Evolutionary conservation across 1,284 basidiomycete species (phyloP), one percentile per base, ranked within the genome.

Genomic region (Fistulina hepatica): DNA sequence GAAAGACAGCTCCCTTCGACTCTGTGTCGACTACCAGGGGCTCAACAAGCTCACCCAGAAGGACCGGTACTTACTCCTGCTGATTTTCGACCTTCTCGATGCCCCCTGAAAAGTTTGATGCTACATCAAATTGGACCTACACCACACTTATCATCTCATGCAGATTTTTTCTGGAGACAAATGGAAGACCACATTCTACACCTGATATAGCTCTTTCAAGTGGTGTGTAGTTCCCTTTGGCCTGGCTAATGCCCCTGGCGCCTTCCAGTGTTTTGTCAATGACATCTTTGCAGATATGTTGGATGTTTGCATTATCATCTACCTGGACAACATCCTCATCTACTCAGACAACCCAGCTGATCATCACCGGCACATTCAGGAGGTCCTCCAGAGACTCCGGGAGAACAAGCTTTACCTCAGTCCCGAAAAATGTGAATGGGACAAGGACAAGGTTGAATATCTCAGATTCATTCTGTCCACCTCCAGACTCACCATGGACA

Each of bases 31-130:
- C 37, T 68, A 68, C 44, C 34, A 54, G 1, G 44, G 44, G 9
- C 43, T 67, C 11, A 68, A 68, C 42, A 25, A 39, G 1, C 41
- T 55, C 10, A 67, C 59, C 0, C 44, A 55, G 3, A 65, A 65
- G 42, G 57, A 64, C 37, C 43, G 42, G 0, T 57, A 59, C 37
- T 58, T 57, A 0, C 34, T 66, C 1, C 65, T 61, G 1, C 48
- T 63, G 1, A 60, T 63, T 13, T 41, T 8, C 5, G 21, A 10
- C 10, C 9, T 24, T 9, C 9, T 35, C 21, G 21, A 35, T 16
- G 21, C 21, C 5, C 21, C 25, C 4, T 43, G 8, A 55, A 63
- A 40, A 4, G 53, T 57, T 1, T 46, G 43, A 22, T 36, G 45
- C 30, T 67, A 61, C 45, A 58, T 55, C 5, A 62, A 62, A 37